Evolutionary conservation across 345 rosid genomes (phyloP).

Genomic region (Cochlearia excelsa): DNA sequence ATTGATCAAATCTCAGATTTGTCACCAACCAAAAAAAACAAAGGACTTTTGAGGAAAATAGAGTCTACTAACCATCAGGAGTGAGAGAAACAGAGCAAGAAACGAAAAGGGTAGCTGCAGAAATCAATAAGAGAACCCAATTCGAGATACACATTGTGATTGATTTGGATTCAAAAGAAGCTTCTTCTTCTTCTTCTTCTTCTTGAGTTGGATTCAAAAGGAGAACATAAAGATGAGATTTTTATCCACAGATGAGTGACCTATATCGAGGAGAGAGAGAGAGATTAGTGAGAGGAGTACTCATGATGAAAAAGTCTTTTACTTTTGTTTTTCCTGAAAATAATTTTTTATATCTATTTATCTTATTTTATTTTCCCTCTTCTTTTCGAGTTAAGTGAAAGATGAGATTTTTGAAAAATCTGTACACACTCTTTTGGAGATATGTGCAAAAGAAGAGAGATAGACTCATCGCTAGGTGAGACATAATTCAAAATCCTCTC

Average conservation of each 20-base stretch:
- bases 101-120: constrained; percentile 24
- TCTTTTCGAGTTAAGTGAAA: constrained; percentile 36
- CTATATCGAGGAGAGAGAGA: constrained; percentile 23
- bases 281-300: constrained; percentile 16
- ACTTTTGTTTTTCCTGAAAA: constrained; percentile 34
- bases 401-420: constrained; percentile 26
- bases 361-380: constrained; percentile 31
- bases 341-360: constrained; percentile 1
- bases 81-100: constrained; percentile 34
- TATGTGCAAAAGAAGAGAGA: constrained; percentile 18
- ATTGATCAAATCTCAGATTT: constrained; percentile 30
- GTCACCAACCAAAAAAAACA: constrained; percentile 13
- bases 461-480: constrained; percentile 27
- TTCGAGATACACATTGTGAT: constrained; percentile 13
- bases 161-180: constrained; percentile 6
- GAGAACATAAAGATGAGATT: background rate
- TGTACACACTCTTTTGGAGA: constrained; percentile 16
- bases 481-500: constrained; percentile 21
- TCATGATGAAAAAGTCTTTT: constrained; percentile 30
- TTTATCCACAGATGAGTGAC: constrained; percentile 1
- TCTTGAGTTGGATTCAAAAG: constrained; percentile 1
- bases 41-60: background rate
- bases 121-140: constrained; percentile 22
- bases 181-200: background rate
- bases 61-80: constrained; percentile 33